Evolutionary conservation across 2,329 filamentous ascomycete species (phyloP), one percentile per base, ranked within the genome.

Genomic region (Botrytis aclada): DNA sequence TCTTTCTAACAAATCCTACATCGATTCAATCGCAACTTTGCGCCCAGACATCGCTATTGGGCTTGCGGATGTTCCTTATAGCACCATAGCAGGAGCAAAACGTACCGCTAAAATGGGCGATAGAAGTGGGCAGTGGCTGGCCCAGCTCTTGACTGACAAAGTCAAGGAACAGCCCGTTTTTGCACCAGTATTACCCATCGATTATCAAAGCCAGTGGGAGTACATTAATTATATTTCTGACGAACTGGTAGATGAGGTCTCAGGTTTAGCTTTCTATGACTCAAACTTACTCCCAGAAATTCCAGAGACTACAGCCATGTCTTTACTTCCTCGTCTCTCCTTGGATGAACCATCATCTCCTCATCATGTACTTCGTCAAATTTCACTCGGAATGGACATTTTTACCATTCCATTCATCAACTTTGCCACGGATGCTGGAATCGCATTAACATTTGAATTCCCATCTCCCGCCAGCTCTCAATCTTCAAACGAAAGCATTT

Each of bases 81-180:
- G 77, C 77, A 84, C 84, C 71, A 76, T 84, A 6, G 87, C 92
- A 0, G 88, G 90, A 4, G 84, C 86, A 16, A 97, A 97, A 82
- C 88, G 95, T 63, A 88, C 92, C 64, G 86, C 89, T 51, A 94
- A 93, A 79, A 98, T 97, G 90, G 91, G 90, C 37, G 94, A 96
- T 79, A 87, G 95, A 72, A 97, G 93, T 0, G 92, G 96, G 80
- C 87, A 88, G 54, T 98, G 94, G 93, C 85, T 95, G 29, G 87
- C 89, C 37, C 88, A 92, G 75, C 89, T 94, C 69, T 84, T 94
- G 51, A 82, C 81, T 18, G 74, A 78, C 32, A 80, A 81, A 32
- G 76, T 79, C n/a, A 76, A 75, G 39, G 78, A 79, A 29, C 77
- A 80, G 39, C 82, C 85, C 5, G 82, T 92, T 76, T 88, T 92